Conservation (phyloP, 2,329 filamentous ascomycete species). For the Aspergillus fischeri region DNA sequence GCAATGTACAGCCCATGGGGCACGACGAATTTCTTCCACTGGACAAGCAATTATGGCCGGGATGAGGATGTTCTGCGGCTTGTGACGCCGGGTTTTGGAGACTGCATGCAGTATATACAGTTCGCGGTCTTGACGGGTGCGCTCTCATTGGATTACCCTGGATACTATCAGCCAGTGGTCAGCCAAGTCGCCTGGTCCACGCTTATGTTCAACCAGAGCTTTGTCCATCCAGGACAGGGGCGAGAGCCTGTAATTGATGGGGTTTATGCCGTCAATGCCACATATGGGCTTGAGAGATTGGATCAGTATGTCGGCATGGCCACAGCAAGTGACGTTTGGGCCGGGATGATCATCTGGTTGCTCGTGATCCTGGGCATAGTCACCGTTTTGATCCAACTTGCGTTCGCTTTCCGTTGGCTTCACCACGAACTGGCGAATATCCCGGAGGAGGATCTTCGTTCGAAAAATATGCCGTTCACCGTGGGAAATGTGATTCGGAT, state of each 20-base stretch:
- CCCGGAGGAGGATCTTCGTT: conserved; percentile 78
- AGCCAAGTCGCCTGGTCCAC: conserved; percentile 85
- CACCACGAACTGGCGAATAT: conserved; percentile 67
- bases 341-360: conserved; percentile 89
- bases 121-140: conserved; percentile 86
- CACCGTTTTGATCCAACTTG: conserved; percentile 67
- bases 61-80: conserved; percentile 87
- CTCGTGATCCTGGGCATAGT: conserved; percentile 68
- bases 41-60: conserved; percentile 96
- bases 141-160: conserved; percentile 82
- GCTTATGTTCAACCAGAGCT: conserved; percentile 89
- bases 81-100: conserved; percentile 92
- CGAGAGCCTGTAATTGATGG: conserved; percentile 71
- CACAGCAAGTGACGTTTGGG: conserved; percentile 77
- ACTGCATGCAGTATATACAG: conserved; percentile 95
- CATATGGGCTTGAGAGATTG: conserved; percentile 73
- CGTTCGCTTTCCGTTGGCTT: conserved; percentile 72
- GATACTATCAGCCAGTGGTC: conserved; percentile 87
- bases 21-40: conserved; percentile 81
- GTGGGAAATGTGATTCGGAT: conserved; percentile 75
- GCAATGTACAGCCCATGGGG: conserved; percentile 93
- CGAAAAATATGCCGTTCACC: conserved; percentile 88
- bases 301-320: conserved; percentile 80
- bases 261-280: conserved; percentile 75
- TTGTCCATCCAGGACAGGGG: conserved; percentile 65